A percentile compares a stretch with the other conserved stretches of the same genome.
phyloP scores from a whole-genome alignment of 225 moss, liverwort and hornwort species.

The Rhytidiadelphus loreus region DNA sequence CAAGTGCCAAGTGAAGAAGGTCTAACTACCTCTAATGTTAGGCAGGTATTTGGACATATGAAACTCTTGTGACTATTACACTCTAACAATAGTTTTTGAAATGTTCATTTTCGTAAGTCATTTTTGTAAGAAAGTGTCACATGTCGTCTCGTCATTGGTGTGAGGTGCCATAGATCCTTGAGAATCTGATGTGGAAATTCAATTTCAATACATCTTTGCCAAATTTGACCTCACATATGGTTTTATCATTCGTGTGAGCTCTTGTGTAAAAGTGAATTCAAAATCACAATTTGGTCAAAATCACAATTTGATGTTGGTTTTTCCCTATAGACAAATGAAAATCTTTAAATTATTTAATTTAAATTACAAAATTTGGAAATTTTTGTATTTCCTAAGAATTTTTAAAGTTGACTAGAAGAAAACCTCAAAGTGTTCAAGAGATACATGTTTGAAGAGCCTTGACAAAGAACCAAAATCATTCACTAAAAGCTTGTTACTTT shows the following conservation, averaged over 20 bases:
- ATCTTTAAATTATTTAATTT: background rate
- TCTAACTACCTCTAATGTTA: too few relatives aligned
- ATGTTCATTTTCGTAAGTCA: background rate
- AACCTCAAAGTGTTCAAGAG: too few relatives aligned
- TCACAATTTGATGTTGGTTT: background rate
- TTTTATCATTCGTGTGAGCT: background rate
- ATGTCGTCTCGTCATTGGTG: background rate
- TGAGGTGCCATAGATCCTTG: rapidly evolving
- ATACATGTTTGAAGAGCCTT: background rate
- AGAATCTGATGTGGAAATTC: background rate
- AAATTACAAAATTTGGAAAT: background rate
- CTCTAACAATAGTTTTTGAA: rapidly evolving
- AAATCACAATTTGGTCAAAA: background rate
- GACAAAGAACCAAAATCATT: background rate
- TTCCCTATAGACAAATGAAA: background rate
- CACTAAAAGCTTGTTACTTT: background rate
- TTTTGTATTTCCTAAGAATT: background rate
- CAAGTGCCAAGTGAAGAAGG: too few relatives aligned
- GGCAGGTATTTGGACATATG: background rate
- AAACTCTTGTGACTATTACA: rapidly evolving
- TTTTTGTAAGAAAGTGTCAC: background rate
- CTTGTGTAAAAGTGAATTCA: background rate
- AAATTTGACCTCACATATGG: rapidly evolving
- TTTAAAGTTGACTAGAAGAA: too few relatives aligned
- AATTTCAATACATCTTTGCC: background rate